Conservation (phyloP, 441 rosid genomes). For the Codiaeum variegatum region DNA sequence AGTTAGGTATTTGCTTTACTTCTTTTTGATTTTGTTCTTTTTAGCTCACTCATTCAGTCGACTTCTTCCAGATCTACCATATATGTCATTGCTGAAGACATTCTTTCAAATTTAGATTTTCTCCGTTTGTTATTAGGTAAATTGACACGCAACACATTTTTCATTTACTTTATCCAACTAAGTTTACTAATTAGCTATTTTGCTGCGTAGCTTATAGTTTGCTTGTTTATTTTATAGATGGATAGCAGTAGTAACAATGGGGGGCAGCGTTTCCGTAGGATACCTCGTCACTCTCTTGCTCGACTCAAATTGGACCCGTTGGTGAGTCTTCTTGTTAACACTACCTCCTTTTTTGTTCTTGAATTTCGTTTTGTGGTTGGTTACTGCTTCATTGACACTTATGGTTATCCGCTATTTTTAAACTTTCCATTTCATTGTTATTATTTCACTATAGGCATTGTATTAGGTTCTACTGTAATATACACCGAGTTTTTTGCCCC, state of each 20-base stretch:
- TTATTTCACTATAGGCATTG: not conserved
- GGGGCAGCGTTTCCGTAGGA: conserved; percentile 72
- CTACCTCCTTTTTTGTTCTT: not conserved
- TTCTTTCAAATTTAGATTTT: not conserved
- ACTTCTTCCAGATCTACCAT: conserved; percentile 8
- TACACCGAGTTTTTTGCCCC: not conserved
- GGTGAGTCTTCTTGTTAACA: conserved; percentile 37
- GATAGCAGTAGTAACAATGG: conserved; percentile 33
- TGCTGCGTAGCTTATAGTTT: not conserved
- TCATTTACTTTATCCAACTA: not conserved
- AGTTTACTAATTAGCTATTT: not conserved
- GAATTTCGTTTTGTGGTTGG: not conserved
- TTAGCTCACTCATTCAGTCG: not conserved
- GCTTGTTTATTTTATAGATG: conserved; percentile 14
- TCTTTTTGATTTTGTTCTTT: not conserved
- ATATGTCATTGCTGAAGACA: not conserved
- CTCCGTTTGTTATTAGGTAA: not conserved
- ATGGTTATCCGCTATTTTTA: not conserved
- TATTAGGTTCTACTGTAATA: not conserved
- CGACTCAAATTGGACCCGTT: conserved; percentile 76
- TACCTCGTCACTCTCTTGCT: conserved; percentile 61
- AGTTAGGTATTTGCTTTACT: not conserved
- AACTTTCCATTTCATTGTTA: not conserved
- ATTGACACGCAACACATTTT: not conserved
- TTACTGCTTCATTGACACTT: not conserved